These are phyloP conservation scores for Penicillium parvum DNA, from an alignment of 495 filamentous ascomycete genomes.

Conservation along the genomic window DNA sequence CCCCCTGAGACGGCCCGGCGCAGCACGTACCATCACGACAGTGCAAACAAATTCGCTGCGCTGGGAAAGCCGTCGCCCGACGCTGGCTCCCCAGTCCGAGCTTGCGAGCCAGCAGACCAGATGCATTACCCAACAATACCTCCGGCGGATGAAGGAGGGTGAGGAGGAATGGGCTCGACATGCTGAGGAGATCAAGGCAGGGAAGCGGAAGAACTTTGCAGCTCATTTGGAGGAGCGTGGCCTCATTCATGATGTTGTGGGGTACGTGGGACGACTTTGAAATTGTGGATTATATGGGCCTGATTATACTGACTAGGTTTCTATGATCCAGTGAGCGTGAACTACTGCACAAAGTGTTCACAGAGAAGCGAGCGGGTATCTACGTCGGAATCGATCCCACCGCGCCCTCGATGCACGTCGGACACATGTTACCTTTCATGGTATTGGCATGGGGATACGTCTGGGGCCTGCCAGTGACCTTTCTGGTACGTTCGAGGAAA, in stretches of 20 bases:
- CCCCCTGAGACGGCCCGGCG: constrained; percentile 15
- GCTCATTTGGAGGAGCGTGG: constrained; percentile 74
- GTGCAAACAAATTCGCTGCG: constrained; percentile 19
- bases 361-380: constrained; percentile 62
- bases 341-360: constrained; percentile 66
- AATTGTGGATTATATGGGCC: no score
- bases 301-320: no score
- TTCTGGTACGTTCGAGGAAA: constrained; percentile 48
- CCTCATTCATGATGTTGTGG: constrained; percentile 73
- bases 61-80: constrained; percentile 14
- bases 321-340: constrained; percentile 48
- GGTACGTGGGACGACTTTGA: no score
- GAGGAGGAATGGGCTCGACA: constrained; percentile 52
- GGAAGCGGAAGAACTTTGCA: constrained; percentile 59
- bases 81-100: neutral
- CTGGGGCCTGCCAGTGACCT: constrained; percentile 69
- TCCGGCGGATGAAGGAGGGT: constrained; percentile 51
- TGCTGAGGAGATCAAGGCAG: constrained; percentile 55
- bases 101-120: constrained; percentile 29
- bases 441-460: constrained; percentile 89
- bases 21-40: constrained; percentile 25
- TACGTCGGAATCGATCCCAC: constrained; percentile 95
- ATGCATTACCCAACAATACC: constrained; percentile 46
- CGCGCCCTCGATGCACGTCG: constrained; percentile 83
- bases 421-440: constrained; percentile 93